Evolutionary conservation across 169 alveolate species (phyloP), one percentile per base, ranked within the genome.

Genomic region (Eimeria brunetti): DNA sequence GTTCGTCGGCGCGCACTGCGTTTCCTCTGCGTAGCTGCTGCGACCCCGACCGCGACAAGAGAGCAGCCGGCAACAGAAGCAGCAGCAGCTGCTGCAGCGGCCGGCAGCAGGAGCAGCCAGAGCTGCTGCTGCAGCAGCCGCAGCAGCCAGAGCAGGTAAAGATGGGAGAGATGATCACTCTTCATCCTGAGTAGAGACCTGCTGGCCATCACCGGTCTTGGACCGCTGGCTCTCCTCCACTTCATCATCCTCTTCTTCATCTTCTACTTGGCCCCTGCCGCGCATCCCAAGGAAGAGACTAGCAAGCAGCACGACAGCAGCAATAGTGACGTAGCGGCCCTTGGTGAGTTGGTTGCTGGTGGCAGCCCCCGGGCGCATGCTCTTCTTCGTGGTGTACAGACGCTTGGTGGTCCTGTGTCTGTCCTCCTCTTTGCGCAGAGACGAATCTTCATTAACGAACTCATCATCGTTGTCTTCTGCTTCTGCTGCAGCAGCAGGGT

Each of bases 311-410:
- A 73, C n/a, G 27, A 73, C 9, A 30, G 20, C 51, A 33, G 84
- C 84, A 20, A 30, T 41, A 11, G 53, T n/a, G 18, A 73, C 49
- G 27, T 36, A 38, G 27, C 38, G 18, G 18, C 46, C 84, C 51
- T n/a, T 73, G 14, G 84, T 33, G 8, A 73, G 27, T 33, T 73
- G 84, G 5, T 33, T 33, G 38, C 49, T n/a, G 9, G 22, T 41
- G 8, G 38, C 75, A 14, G 75, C 27, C 33, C 75, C 75, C 9
- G 84, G 33, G 24, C 46, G 12, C 46, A 73, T 73, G 51, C 56
- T 73, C 11, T 46, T 24, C 51, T 38, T 73, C n/a, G 84, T 73
- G 46, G 84, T 73, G 84, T 73, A 73, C 84, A 73, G 84, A 18
- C 53, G 84, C 51, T 73, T 73, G 49, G 84, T 73, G 18, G 84